Base-by-base conservation (phyloP, 2,329 filamentous ascomycete genomes). In the Scedosporium apiospermum region DNA sequence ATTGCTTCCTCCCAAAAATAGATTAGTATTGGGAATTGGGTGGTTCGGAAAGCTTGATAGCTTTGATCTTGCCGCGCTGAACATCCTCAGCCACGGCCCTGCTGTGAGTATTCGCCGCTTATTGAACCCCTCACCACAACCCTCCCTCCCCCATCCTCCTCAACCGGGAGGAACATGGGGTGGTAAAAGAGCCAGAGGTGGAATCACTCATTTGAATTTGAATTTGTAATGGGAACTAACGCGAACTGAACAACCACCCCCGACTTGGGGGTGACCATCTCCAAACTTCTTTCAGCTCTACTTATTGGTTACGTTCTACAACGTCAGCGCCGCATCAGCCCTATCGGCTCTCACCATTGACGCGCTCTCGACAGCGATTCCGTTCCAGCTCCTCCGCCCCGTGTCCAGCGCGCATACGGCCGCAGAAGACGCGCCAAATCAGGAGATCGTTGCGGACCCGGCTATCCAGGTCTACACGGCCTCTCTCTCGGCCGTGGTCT, bases 41-140 rank as follows among this genome's bases (percentile, higher is more conserved):
- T 96, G 91, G 91, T 83, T 83, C 68, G 79, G 86, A 53, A 81
- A 86, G 65, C 90, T 89, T 71, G 91, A 96, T 73, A 86, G 88
- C 75, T 81, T 85, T 71, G 88, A 91, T 72, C 78, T 89, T 60
- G 83, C 82, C 10, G 81, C 84, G 57, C 77, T 91, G 70, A 83
- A 84, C 64, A 72, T 91, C 65, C 78, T 97, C 51, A 87, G 88
- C 62, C 87, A 91, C 74, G 83, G 88, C 21, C 93, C 93, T 53
- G 84, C 85, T 68, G 84, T 87, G 72, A 75, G 82, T 44, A 26
- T 55, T 62, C 41, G 23, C 49, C 49, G 49, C n/a, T 53, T 26
- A 53, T 55, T 62, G 46, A 51, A 51, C 30, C 38, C 14, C 30
- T 9, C 30, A 34, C 7, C 30, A 23, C 38, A 41, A 57, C 58